Percentiles rank a stretch among this genome's conserved stretches.
Evolutionary conservation across 192 early-diverging fungal species (phyloP).

Genomic region (Coemansia sp.): DNA sequence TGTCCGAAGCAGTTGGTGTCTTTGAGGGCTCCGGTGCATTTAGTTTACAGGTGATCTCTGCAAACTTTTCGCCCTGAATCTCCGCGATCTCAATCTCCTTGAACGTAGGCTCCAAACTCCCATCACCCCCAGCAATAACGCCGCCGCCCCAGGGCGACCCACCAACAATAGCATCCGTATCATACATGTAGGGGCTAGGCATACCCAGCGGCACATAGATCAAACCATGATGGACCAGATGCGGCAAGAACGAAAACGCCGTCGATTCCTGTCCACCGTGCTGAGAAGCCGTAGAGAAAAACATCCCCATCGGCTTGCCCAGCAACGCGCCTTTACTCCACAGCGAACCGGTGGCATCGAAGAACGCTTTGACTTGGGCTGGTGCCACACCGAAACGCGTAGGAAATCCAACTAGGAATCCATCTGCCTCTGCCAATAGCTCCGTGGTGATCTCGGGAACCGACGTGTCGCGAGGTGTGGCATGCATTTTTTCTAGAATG

Average conservation of each 20-base stretch:
- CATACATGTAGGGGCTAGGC: conserved; percentile 47
- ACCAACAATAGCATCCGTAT: conserved; percentile 64
- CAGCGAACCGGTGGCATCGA: conserved; percentile 61
- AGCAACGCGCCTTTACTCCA: conserved; percentile 57
- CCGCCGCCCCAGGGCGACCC: conserved; percentile 68
- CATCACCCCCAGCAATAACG: conserved; percentile 64
- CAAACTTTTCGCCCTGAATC: conserved; percentile 61
- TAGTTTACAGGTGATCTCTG: conserved; percentile 49
- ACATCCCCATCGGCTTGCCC: conserved; percentile 71
- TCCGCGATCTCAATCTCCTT: conserved; percentile 63
- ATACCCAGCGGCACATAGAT: conserved; percentile 73
- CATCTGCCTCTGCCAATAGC: conserved; percentile 62
- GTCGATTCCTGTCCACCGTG: conserved; percentile 84
- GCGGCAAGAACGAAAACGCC: conserved; percentile 61
- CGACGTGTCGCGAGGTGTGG: conserved; percentile 47
- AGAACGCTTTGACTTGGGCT: conserved; percentile 75
- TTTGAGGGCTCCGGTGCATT: conserved; percentile 10
- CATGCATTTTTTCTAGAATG: conserved; percentile 65
- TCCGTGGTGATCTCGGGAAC: conserved; percentile 58
- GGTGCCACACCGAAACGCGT: conserved; percentile 69
- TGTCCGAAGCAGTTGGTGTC: not conserved
- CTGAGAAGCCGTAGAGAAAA: conserved; percentile 72
- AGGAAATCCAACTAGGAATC: conserved; percentile 67
- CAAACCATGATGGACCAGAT: conserved; percentile 76
- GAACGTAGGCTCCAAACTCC: conserved; percentile 59